phyloP scores from a whole-genome alignment of 2,329 filamentous ascomycete genomes.

The Trichoderma breve region DNA sequence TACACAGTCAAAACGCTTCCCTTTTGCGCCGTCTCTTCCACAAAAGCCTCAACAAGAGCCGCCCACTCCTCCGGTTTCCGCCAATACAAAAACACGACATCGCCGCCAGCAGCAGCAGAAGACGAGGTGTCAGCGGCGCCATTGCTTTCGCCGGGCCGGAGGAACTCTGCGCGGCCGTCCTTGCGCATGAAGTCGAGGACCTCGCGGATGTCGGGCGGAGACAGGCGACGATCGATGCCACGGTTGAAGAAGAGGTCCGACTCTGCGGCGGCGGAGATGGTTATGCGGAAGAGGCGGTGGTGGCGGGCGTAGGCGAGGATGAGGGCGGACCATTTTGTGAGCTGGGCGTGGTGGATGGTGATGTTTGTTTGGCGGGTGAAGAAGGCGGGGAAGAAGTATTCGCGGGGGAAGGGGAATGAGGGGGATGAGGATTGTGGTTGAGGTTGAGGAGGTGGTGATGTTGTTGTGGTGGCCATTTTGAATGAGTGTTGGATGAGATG shows the following conservation, averaged over 20 bases:
- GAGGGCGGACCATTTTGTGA: conserved; percentile 81
- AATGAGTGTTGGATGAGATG: no score
- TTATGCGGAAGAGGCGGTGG: conserved; percentile 73
- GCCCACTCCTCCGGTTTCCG: conserved; percentile 89
- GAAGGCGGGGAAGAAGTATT: conserved; percentile 79
- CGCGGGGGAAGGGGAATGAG: conserved; percentile 56
- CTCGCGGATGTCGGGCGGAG: conserved; percentile 52
- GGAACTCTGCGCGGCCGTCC: conserved; percentile 66
- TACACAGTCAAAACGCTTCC: conserved; percentile 88
- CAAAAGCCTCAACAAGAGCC: conserved; percentile 70
- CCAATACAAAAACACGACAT: conserved; percentile 78
- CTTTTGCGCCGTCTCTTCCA: conserved; percentile 85
- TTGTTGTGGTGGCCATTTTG: background rate
- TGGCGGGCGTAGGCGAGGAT: conserved; percentile 81
- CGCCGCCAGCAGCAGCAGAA: conserved; percentile 24
- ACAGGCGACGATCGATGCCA: conserved; percentile 50
- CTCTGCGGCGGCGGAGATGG: conserved; percentile 58
- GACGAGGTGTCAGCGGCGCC: conserved; percentile 29
- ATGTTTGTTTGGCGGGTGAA: conserved; percentile 78
- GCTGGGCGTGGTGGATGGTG: conserved; percentile 70
- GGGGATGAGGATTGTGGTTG: conserved; percentile 19
- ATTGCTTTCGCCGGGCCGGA: conserved; percentile 38
- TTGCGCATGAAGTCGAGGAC: conserved; percentile 59
- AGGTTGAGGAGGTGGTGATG: background rate
- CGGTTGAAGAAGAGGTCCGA: conserved; percentile 58